phyloP scores from a whole-genome alignment of 1,284 basidiomycete genomes.

The Puccinia horiana region DNA sequence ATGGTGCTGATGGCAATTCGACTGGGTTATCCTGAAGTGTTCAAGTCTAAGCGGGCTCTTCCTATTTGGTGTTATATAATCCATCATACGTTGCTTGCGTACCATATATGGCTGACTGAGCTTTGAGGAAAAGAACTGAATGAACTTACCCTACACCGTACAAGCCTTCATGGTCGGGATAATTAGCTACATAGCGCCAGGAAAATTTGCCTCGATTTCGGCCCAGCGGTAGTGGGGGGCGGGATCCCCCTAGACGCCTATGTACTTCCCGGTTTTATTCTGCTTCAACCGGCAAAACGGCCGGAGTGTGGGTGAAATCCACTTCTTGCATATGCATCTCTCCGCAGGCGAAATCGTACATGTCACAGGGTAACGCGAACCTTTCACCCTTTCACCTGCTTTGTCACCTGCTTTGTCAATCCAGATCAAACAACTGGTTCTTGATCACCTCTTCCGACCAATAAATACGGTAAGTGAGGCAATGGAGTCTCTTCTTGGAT shows the following conservation, averaged over 20 bases:
- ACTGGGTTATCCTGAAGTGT: background rate
- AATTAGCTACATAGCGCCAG: background rate
- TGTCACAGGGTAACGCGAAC: background rate
- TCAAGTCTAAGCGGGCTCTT: constrained; percentile 33
- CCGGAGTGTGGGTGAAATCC: background rate
- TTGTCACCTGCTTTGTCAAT: background rate
- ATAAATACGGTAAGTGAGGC: background rate
- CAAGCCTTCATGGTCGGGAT: background rate
- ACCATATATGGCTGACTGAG: background rate
- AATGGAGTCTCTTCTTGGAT: background rate
- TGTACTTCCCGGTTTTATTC: background rate
- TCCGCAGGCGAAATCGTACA: background rate
- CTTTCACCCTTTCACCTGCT: background rate
- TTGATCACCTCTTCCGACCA: too few relatives aligned
- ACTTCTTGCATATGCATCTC: too few relatives aligned
- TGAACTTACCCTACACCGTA: background rate
- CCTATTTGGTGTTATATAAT: constrained; percentile 32
- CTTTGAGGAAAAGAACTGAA: background rate
- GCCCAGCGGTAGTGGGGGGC: background rate
- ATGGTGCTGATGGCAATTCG: constrained; percentile 4
- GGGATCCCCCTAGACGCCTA: too few relatives aligned
- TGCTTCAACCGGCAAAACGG: background rate
- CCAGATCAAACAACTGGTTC: background rate
- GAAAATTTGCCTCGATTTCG: background rate
- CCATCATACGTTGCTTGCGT: background rate